Evolutionary conservation across 495 filamentous ascomycete genomes (phyloP), one percentile per base, ranked within the genome.

Genomic region (Aspergillus incahuasiensis): DNA sequence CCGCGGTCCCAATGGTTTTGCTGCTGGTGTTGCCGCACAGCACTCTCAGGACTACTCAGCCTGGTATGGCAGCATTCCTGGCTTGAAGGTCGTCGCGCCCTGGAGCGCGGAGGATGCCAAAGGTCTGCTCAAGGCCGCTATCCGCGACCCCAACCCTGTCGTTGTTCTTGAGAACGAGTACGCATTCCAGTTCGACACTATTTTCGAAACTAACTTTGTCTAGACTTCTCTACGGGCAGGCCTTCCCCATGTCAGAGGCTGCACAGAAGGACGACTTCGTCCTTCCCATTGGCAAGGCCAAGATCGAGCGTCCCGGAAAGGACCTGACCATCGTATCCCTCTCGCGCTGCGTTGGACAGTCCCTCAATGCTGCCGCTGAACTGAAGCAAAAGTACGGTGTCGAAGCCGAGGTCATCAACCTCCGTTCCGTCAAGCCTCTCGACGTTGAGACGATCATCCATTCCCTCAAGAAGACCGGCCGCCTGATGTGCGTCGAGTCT

Each of bases 61-160:
- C 65, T 98, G 94, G 94, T 98, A 98, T 74, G 94, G 92, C 65
- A 92, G 89, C 77, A 92, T 98, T 65, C 94, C 94, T 18, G 94
- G 94, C 52, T 78, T 98, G 64, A 98, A 98, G 82, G 94, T 98
- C 53, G 91, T 97, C 55, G 80, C 87, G 12, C 94, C 94, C 38
- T 98, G 89, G 86, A 95, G 90, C 69, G 83, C 94, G 47, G 94
- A 98, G 77, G 94, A 98, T 76, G 94, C 94, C 60, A 98, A 98
- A 83, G 94, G 94, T 67, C 79, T 98, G 56, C 68, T 97, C 61
- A 98, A 98, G 82, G 94, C 94, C 64, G 92, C 94, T 63, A 98
- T 98, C 69, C 86, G 94, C 60, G 94, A 98, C 72, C 94, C 94
- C 58, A 98, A 98, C 79, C 94, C 94, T 46, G 92, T 97, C 59